Conservation (phyloP, 331 rosid species). For the Spiraea crenata region DNA sequence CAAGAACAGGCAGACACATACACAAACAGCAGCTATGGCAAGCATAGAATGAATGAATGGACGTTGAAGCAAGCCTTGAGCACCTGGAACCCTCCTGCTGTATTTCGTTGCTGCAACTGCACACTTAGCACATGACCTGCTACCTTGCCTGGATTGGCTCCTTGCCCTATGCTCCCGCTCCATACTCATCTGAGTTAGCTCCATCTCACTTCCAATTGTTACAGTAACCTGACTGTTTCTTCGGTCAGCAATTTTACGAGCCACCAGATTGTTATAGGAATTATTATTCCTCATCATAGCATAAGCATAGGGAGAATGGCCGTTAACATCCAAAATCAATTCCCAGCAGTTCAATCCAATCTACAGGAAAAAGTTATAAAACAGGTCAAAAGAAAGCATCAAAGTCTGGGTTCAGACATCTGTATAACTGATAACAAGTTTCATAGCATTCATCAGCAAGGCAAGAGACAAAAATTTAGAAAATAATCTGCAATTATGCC, state of each 20-base stretch:
- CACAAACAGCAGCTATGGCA: conserved; percentile 87
- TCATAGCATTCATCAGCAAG: background rate
- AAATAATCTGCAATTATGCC: background rate
- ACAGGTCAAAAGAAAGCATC: background rate
- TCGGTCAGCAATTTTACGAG: conserved; percentile 57
- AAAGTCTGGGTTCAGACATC: background rate
- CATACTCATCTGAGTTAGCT: conserved; percentile 28
- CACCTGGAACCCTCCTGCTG: conserved; percentile 49
- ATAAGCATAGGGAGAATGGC: conserved; percentile 68
- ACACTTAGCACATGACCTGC: conserved; percentile 66
- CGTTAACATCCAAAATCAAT: conserved; percentile 61
- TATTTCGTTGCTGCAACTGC: conserved; percentile 43
- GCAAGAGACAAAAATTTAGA: background rate
- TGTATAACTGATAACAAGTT: background rate
- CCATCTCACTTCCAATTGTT: conserved; percentile 49
- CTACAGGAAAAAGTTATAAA: conserved; percentile 31
- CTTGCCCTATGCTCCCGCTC: conserved; percentile 33
- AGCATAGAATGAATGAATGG: conserved; percentile 79
- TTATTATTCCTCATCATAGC: conserved; percentile 68
- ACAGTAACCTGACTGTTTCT: conserved; percentile 60
- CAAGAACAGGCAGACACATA: conserved; percentile 78
- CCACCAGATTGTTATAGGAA: conserved; percentile 63
- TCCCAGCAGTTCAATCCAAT: conserved; percentile 81
- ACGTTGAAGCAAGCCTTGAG: conserved; percentile 59
- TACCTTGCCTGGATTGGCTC: conserved; percentile 29